Evolutionary conservation across 805 yeast genomes (phyloP), one percentile per base, ranked within the genome.

Genomic region (Brettanomyces sp.): DNA sequence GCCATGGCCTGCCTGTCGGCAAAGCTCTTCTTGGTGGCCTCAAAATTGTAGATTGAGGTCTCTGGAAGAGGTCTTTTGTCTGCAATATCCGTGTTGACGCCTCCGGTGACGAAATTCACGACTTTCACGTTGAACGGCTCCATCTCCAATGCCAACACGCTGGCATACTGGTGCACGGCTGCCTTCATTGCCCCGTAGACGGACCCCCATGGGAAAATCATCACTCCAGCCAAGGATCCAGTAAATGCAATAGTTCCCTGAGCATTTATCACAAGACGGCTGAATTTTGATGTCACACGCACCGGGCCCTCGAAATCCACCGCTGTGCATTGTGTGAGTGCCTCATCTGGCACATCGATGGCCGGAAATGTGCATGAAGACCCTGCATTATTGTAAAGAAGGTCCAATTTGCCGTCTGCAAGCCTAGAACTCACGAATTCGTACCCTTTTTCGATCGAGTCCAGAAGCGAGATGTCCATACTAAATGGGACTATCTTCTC

Each of bases 261-360:
- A 1, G 85, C 79, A 35, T 75, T 75, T 49, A 85, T 81, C 5
- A 55, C 49, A 22, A 55, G 41, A 21, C 51, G 44, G 13, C 51
- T 46, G 40, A 85, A 70, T 52, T 78, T 85, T 32, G 88, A 67
- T 1, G 77, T 74, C 55, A 82, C 43, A 55, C 85, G 71, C 44
- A 83, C 69, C 3, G 85, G 85, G 0, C 85, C 93, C 58, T 74
- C 72, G 0, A 85, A 85, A 56, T 85, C 85, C 21, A 82, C 86
- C 43, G 75, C 72, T 57, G 76, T 78, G 46, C 80, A 74, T 50
- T 72, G 72, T 34, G 62, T 65, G 28, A 79, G 53, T 33, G 63
- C 70, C 11, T 71, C 80, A 57, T 82, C 52, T 12, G 51, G 57
- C 3, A 79, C 83, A 61, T 84, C 93, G 41, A 74, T 51, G 0